Percentiles rank a stretch among this genome's conserved stretches.
Evolutionary conservation across 164 flowering plant species (phyloP).

Genomic region (Berberis vulgaris): DNA sequence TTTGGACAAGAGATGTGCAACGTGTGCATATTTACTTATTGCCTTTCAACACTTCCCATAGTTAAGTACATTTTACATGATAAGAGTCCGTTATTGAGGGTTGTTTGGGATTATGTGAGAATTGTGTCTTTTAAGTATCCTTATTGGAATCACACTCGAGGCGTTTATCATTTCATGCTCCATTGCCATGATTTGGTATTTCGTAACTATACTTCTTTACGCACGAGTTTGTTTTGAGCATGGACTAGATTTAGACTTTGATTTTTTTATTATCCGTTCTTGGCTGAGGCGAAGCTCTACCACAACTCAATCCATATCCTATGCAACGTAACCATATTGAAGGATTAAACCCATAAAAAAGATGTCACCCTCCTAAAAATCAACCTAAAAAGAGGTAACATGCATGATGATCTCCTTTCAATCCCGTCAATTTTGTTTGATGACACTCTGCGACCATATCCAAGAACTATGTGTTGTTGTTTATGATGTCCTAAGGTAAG

Average conservation of each 20-base stretch:
- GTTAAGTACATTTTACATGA: slow-evolving; percentile 21
- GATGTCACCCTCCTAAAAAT: slow-evolving; percentile 74
- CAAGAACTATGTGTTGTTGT: slow-evolving; percentile 48
- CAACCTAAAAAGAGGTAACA: slow-evolving; percentile 27
- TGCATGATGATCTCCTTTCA: slow-evolving; percentile 28
- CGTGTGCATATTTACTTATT: slow-evolving; percentile 33
- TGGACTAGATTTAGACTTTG: no score
- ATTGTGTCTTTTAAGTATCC: slow-evolving; percentile 22
- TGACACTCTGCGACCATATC: slow-evolving; percentile 36
- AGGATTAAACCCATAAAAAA: slow-evolving; percentile 63
- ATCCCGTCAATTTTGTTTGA: slow-evolving; percentile 16
- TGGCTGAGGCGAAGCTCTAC: slow-evolving; percentile 38
- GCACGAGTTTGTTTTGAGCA: no score
- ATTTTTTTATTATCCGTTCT: slow-evolving; percentile 19
- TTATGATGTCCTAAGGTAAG: slow-evolving; percentile 68
- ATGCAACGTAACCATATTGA: slow-evolving; percentile 80
- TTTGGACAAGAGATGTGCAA: slow-evolving; percentile 18
- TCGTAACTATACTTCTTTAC: no score
- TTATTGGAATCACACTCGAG: slow-evolving; percentile 38
- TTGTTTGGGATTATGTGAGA: slow-evolving; percentile 19
- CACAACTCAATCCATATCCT: slow-evolving; percentile 61
- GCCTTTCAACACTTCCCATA: slow-evolving; percentile 33
- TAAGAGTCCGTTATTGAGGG: slow-evolving; percentile 8
- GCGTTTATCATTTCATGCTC: slow-evolving; percentile 43
- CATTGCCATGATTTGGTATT: slow-evolving; percentile 51